Conservation (phyloP, 768 basidiomycete species). For the Russula dissimulans region DNA sequence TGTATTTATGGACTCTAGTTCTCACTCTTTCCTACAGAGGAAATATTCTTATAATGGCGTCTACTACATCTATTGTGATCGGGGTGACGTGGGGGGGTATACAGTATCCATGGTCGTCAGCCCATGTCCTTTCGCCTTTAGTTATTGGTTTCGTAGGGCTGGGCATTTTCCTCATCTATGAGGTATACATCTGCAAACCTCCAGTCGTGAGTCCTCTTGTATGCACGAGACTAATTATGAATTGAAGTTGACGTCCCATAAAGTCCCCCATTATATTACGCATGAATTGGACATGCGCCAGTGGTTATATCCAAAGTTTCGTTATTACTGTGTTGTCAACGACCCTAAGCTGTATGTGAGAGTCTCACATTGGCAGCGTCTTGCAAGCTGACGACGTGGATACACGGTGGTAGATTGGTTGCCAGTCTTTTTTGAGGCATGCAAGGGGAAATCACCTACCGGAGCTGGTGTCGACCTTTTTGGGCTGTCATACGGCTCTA, state of each 20-base stretch:
- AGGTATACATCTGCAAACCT: conserved; percentile 25
- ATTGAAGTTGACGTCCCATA: neutral
- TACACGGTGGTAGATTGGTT: conserved; percentile 29
- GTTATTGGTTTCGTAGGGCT: conserved; percentile 33
- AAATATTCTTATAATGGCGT: conserved; percentile 27
- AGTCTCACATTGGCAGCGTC: neutral
- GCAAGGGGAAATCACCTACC: conserved; percentile 30
- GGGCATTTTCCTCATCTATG: conserved; percentile 31
- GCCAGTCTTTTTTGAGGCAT: conserved; percentile 33
- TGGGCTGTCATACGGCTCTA: conserved; percentile 30
- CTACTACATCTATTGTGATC: conserved; percentile 25
- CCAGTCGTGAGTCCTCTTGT: conserved; percentile 27
- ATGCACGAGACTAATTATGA: neutral
- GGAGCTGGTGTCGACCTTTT: conserved; percentile 31
- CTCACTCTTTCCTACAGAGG: conserved; percentile 25
- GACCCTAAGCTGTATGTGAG: conserved; percentile 13
- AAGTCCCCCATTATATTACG: conserved; percentile 29
- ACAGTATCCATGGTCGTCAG: conserved; percentile 33
- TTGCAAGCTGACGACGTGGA: neutral
- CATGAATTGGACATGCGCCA: conserved; percentile 26
- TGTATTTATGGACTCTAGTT: neutral
- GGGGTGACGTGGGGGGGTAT: conserved; percentile 38
- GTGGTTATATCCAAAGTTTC: conserved; percentile 30
- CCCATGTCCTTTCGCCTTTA: conserved; percentile 34
- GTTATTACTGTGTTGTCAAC: conserved; percentile 21